Percentiles rank a stretch among this genome's conserved stretches.
These are phyloP conservation scores for Zangia roseola DNA, from an alignment of 768 basidiomycete species.

Conservation along the genomic window DNA sequence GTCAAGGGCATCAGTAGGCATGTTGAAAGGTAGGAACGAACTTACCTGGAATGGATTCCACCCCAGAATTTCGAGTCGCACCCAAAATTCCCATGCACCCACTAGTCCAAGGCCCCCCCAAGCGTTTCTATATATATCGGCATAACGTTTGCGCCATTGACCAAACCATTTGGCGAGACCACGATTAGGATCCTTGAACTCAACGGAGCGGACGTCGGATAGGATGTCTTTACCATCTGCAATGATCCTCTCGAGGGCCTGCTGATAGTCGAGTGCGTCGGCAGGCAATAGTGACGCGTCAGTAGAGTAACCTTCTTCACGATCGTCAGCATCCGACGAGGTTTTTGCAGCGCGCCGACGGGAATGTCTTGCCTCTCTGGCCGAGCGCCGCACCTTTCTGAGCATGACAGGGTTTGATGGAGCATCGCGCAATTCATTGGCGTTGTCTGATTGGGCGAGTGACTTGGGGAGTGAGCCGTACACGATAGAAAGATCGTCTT, in stretches of 20 bases:
- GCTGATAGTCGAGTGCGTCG: constrained; percentile 67
- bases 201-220: constrained; percentile 78
- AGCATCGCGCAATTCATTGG: constrained; percentile 63
- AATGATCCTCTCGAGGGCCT: constrained; percentile 56
- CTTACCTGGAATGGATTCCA: constrained; percentile 86
- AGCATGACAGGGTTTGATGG: constrained; percentile 44
- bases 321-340: constrained; percentile 21
- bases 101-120: constrained; percentile 89
- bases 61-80: constrained; percentile 77
- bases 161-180: constrained; percentile 67
- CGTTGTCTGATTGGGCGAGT: constrained; percentile 39
- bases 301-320: constrained; percentile 85
- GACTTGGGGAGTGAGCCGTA: constrained; percentile 50
- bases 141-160: constrained; percentile 73
- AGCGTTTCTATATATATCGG: constrained; percentile 82
- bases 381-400: constrained; percentile 55
- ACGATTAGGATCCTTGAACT: constrained; percentile 76
- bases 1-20: constrained; percentile 5
- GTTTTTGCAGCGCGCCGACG: constrained; percentile 38
- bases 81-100: constrained; percentile 94
- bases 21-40: constrained; percentile 4
- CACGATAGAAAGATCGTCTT: constrained; percentile 74
- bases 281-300: constrained; percentile 68
- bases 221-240: constrained; percentile 57
- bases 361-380: constrained; percentile 56